phyloP scores from a whole-genome alignment of 2,329 filamentous ascomycete species.

The Pseudocercospora musae region DNA sequence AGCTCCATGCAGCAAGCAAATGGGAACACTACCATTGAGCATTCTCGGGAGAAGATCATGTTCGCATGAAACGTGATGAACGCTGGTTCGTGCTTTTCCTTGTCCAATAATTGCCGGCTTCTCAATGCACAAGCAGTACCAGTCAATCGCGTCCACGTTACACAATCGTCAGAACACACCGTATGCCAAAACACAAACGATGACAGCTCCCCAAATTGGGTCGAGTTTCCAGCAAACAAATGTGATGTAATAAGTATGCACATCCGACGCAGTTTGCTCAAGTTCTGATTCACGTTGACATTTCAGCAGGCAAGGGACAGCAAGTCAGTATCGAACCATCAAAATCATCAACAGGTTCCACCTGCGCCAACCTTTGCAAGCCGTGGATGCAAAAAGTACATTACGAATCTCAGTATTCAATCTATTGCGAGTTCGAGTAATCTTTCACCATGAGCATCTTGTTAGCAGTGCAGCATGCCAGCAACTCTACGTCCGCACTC shows the following conservation, averaged over 20 bases:
- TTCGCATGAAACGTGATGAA: not conserved
- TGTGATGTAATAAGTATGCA: not conserved
- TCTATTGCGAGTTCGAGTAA: not conserved
- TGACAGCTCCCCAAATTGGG: not conserved
- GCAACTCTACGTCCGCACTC: not conserved
- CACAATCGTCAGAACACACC: not conserved
- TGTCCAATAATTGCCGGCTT: not conserved
- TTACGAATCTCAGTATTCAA: not conserved
- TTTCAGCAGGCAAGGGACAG: no score
- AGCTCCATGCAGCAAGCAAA: not conserved
- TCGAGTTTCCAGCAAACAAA: not conserved
- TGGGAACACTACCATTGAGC: not conserved
- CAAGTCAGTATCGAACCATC: not conserved
- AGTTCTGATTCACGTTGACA: not conserved
- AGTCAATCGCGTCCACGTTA: slow-evolving; percentile 10
- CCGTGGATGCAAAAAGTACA: not conserved
- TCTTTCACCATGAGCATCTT: not conserved
- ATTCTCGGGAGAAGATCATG: not conserved
- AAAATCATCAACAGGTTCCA: not conserved
- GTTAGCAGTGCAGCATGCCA: not conserved
- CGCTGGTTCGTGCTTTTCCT: not conserved
- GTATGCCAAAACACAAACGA: not conserved
- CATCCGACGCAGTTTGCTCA: not conserved
- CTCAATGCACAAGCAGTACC: slow-evolving; percentile 1
- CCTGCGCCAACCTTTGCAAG: not conserved